Base-by-base conservation (phyloP, 2,329 filamentous ascomycete genomes). In the Phialophora macrospora region DNA sequence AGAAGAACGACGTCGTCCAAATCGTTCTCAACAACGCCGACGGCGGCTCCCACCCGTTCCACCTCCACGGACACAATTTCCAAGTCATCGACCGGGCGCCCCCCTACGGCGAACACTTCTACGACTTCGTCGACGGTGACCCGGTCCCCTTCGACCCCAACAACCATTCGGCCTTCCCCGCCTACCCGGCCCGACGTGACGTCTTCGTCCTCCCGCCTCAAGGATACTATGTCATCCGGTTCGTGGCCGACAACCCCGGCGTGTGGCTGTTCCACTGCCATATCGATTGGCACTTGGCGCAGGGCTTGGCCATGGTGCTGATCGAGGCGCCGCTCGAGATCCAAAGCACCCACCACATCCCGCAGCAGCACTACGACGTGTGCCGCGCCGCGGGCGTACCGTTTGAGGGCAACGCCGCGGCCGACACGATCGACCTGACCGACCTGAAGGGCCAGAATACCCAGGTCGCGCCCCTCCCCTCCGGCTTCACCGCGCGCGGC, bases 31-130 rank as follows among this genome's bases (percentile, higher is more conserved):
- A 79, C 73, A 80, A 79, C 62, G 68, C 72, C 24, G 76, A 79
- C 59, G 63, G 71, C 7, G 77, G 91, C 49, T 88, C 87, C 8
- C 90, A 93, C 72, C 92, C 88, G 0, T 69, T 69, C 64, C 68
- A 90, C 76, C 77, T 96, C 0, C 93, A 95, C 78, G 90, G 90
- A 2, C 80, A 90, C 58, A 78, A 87, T 4, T 93, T 93, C 80
- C 90, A 91, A 72, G 81, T 88, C 3, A 75, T 92, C 41, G 81
- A 84, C 68, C 87, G 89, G 28, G 85, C 84, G 1, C 72, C 74
- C 0, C 78, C 76, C 0, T 86, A 88, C 34, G 82, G 88, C 0
- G 83, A 79, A 0, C 87, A 88, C 5, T 79, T 81, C 1, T 89
- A 86, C 69, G 80, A 82, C 62, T 73, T 77, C 2, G 72, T 72